Evolutionary conservation across 176 grass and related monocot species (phyloP).

Genomic region (Avena atlantica): DNA sequence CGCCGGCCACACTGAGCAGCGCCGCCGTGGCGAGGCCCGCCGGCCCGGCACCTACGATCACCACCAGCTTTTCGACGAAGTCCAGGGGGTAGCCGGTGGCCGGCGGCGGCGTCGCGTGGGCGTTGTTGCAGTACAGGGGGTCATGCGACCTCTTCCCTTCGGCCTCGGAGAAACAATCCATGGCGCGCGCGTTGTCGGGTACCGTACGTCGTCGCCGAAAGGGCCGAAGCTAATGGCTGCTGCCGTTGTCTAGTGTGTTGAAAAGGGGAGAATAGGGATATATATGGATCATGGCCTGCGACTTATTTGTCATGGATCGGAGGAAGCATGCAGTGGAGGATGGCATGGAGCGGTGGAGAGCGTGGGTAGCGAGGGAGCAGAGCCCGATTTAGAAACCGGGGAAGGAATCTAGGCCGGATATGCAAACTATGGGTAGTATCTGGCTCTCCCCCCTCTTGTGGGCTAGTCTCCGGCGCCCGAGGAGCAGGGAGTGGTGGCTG

Average conservation of each 20-base stretch:
- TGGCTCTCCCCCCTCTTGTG: not conserved
- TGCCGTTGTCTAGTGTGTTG: not conserved
- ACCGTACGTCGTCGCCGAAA: not conserved
- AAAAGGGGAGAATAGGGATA: not conserved
- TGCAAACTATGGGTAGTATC: not conserved
- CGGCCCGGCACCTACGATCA: conserved; percentile 80
- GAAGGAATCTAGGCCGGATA: conserved; percentile 11
- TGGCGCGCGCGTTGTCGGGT: not conserved
- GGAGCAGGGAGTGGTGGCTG: not conserved
- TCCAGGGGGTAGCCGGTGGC: conserved; percentile 39
- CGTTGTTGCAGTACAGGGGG: conserved; percentile 44
- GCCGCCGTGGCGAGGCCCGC: conserved; percentile 74
- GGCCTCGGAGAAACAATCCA: conserved; percentile 45
- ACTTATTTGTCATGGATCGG: not conserved
- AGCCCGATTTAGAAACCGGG: not conserved
- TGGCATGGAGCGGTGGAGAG: not conserved
- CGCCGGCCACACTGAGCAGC: conserved; percentile 48
- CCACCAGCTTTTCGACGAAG: not conserved
- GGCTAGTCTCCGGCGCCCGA: conserved; percentile 4
- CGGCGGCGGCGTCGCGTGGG: conserved; percentile 7
- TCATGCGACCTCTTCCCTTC: conserved; percentile 73
- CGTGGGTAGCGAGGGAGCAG: not conserved
- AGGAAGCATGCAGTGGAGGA: not conserved
- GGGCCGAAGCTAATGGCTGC: not conserved
- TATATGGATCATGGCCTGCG: not conserved